Percentiles rank a stretch among this genome's conserved stretches.
Conservation (phyloP, 78 protist genomes). For the Carpediemonas membranifera region DNA sequence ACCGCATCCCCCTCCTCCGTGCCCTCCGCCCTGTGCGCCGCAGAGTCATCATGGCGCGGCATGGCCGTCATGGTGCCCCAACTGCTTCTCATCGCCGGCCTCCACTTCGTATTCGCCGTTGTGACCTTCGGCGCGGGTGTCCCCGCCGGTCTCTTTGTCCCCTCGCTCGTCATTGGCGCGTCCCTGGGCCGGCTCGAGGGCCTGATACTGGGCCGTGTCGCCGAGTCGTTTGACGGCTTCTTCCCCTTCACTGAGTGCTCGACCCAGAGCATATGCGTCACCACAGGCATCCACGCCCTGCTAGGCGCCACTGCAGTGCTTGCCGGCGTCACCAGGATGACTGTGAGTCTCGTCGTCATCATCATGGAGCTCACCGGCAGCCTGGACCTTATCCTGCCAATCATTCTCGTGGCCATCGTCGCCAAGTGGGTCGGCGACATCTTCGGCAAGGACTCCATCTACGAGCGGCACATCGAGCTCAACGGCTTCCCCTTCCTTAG, state of each 20-base stretch:
- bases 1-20: background rate
- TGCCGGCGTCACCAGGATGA: slow-evolving; percentile 42
- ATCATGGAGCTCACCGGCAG: slow-evolving; percentile 50
- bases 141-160: slow-evolving; percentile 49
- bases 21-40: slow-evolving; percentile 19
- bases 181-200: slow-evolving; percentile 36
- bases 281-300: slow-evolving; percentile 44
- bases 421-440: slow-evolving; percentile 48
- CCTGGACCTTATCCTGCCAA: slow-evolving; percentile 36
- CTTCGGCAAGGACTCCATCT: slow-evolving; percentile 11
- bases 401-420: slow-evolving; percentile 32
- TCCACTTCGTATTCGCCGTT: background rate
- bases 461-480: slow-evolving; percentile 33
- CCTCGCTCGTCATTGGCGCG: slow-evolving; percentile 47
- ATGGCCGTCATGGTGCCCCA: background rate
- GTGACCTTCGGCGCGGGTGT: slow-evolving; percentile 30
- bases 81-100: background rate
- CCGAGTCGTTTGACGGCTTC: background rate
- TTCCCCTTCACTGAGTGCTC: background rate
- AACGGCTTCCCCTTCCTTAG: slow-evolving; percentile 48
- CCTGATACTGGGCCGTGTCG: background rate
- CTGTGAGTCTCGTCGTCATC: slow-evolving; percentile 39
- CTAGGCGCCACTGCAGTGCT: slow-evolving; percentile 52
- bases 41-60: background rate
- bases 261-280: background rate